A percentile compares a stretch with the other conserved stretches of the same genome.
These are phyloP conservation scores for Goffeauzyma gilvescens DNA, from an alignment of 768 basidiomycete species.

Conservation along the genomic window DNA sequence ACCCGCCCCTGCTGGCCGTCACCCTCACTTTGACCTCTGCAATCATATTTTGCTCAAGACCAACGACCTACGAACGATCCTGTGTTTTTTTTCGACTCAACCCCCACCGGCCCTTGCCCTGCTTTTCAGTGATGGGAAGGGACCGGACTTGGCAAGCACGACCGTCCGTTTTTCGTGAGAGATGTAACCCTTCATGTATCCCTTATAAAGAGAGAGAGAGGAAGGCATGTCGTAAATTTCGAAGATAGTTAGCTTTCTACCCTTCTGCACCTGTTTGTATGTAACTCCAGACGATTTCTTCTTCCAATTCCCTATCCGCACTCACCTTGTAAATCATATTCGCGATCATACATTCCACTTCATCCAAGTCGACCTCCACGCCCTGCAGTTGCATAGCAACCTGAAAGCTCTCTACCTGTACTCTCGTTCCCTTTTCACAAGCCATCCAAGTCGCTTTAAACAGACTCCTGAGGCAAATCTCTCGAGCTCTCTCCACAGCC, in stretches of 20 bases:
- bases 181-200: constrained; percentile 84
- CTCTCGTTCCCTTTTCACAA: constrained; percentile 50
- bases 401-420: constrained; percentile 65
- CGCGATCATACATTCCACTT: constrained; percentile 76
- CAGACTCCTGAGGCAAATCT: constrained; percentile 63
- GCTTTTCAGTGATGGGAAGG: constrained; percentile 49
- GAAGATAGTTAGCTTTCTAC: too few relatives aligned
- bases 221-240: background rate
- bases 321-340: constrained; percentile 73
- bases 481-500: constrained; percentile 68
- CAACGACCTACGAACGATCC: too few relatives aligned
- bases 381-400: constrained; percentile 54
- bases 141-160: constrained; percentile 57
- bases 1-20: too few relatives aligned
- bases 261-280: too few relatives aligned
- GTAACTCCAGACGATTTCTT: too few relatives aligned
- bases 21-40: too few relatives aligned
- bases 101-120: background rate
- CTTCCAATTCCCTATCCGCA: too few relatives aligned
- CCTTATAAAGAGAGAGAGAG: too few relatives aligned
- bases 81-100: background rate
- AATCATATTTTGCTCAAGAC: too few relatives aligned
- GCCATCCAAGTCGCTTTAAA: constrained; percentile 58
- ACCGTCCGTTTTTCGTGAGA: constrained; percentile 90
- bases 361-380: constrained; percentile 38